Conservation (phyloP, 1,284 basidiomycete species). For the Gymnopus androsaceus region DNA sequence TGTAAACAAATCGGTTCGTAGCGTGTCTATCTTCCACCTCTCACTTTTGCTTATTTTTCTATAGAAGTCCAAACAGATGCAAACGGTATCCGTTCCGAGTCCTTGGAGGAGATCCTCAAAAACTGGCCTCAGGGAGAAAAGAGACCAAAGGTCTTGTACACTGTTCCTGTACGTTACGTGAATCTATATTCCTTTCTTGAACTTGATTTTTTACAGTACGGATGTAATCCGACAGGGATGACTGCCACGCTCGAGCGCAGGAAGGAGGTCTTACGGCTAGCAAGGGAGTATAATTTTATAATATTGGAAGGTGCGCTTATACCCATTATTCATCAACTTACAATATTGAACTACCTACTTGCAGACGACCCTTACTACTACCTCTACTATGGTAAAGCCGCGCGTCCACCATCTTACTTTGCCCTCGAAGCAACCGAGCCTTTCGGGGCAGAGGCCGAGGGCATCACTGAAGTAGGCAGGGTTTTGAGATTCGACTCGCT, state of each 20-base stretch:
- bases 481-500: constrained; percentile 88
- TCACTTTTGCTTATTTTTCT: constrained; percentile 12
- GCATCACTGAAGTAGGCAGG: constrained; percentile 60
- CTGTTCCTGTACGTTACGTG: constrained; percentile 61
- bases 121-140: constrained; percentile 75
- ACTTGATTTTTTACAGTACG: constrained; percentile 50
- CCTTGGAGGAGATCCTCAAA: constrained; percentile 69
- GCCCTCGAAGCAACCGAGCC: constrained; percentile 57
- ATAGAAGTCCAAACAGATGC: constrained; percentile 82
- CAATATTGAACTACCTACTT: no score
- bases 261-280: constrained; percentile 75
- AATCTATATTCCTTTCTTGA: background rate
- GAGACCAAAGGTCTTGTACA: constrained; percentile 85
- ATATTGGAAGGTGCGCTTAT: constrained; percentile 75
- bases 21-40: constrained; percentile 1
- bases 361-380: constrained; percentile 79
- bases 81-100: constrained; percentile 68
- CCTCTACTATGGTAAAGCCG: constrained; percentile 67
- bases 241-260: constrained; percentile 77
- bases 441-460: constrained; percentile 31
- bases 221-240: constrained; percentile 83
- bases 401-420: constrained; percentile 77
- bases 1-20: constrained; percentile 66
- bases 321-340: background rate
- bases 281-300: constrained; percentile 76